phyloP scores from a whole-genome alignment of 2,329 filamentous ascomycete genomes.

The Fusarium sp. region DNA sequence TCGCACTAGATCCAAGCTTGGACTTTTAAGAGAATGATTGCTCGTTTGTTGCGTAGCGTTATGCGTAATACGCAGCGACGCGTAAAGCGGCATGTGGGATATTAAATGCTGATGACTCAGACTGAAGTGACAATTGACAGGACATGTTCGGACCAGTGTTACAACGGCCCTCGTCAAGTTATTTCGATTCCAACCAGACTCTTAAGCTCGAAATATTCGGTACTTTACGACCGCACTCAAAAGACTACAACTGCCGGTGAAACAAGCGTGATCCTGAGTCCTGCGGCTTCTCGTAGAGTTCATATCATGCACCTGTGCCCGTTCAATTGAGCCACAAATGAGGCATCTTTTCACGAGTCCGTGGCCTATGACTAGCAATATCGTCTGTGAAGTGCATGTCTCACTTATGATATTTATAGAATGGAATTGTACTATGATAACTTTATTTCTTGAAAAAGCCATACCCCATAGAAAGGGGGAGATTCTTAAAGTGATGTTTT shows the following conservation, averaged over 20 bases:
- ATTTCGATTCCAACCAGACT: neutral
- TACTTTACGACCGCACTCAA: neutral
- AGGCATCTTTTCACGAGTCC: neutral
- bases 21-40: conserved; percentile 51
- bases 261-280: neutral
- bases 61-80: conserved; percentile 69
- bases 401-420: neutral
- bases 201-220: no score
- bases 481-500: neutral
- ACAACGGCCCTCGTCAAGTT: neutral
- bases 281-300: neutral
- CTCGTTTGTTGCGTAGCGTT: conserved; percentile 56
- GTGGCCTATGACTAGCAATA: neutral
- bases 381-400: neutral
- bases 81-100: conserved; percentile 71
- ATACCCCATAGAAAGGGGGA: neutral
- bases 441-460: neutral
- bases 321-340: neutral
- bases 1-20: conserved; percentile 62
- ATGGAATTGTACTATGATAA: neutral
- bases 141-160: neutral
- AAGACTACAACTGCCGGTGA: neutral
- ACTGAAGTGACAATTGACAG: neutral
- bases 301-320: neutral
- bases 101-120: conserved; percentile 56